Base-by-base conservation (phyloP, 2,329 filamentous ascomycete genomes). In the Clonostachys rhizophaga region DNA sequence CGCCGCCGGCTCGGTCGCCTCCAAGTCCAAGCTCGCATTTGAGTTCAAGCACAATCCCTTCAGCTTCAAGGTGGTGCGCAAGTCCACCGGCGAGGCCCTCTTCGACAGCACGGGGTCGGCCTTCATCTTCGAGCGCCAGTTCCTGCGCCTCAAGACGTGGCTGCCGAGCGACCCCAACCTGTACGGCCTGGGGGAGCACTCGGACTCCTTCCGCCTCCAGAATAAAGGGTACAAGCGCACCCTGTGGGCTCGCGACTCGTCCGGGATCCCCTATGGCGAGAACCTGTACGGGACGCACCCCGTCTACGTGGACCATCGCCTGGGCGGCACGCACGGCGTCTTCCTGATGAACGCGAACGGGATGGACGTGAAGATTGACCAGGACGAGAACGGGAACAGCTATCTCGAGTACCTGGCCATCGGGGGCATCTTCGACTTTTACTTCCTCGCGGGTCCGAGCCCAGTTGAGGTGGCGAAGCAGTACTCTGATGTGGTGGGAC, bases 371-470 rank as follows among this genome's bases (percentile, higher is more conserved):
- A 84, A 84, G 57, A 81, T 90, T 59, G 76, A 88, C 58, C 76
- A 81, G 49, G 78, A 75, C 1, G 65, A 69, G 8, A 66, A 72
- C 41, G 36, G 36, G 14, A n/a, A 39, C 14, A 80, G 89, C 58
- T 88, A 84, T 49, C 75, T 91, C 11, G 84, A 90, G 63, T 91
- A 89, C 67, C 88, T 89, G 59, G 79, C 80, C 1, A 71, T 90
- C 2, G 87, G 87, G 13, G 87, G 87, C 12, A 75, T 89, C 17
- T 58, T 91, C 3, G 87, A 90, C 61, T 76, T 84, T 46, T 83
- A 84, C 56, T 83, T 84, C 57, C 56, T 83, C 12, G 70, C 77
- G 14, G 81, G 81, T 1, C 76, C 79, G 0, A 72, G 66, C 7
- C 76, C 80, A 0, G 65, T 76, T 43, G 74, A 79, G 37, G 78